These are phyloP conservation scores for Dendrocalamus sinicus DNA, from an alignment of 176 grass and related monocot species.

Conservation along the genomic window DNA sequence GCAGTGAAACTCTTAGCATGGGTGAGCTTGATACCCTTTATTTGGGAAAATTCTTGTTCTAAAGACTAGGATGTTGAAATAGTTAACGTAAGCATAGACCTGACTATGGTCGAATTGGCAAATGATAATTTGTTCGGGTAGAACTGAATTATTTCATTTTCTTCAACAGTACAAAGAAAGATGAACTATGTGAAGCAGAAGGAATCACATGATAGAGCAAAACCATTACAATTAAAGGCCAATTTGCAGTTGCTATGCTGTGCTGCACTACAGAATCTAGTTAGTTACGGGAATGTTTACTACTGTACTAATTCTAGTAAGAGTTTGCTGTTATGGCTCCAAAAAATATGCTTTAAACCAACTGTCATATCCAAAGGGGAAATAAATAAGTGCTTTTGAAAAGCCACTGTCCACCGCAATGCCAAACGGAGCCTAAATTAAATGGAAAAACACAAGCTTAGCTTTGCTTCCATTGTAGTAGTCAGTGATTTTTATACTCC, in stretches of 20 bases:
- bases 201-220: not conserved
- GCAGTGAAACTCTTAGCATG: not conserved
- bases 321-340: not conserved
- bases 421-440: not conserved
- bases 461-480: not conserved
- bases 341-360: not conserved
- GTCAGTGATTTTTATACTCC: not conserved
- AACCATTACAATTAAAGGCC: not conserved
- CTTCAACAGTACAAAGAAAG: not conserved
- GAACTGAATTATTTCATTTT: not conserved
- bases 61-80: not conserved
- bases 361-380: not conserved
- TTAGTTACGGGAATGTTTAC: not conserved
- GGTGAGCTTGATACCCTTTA: constrained; percentile 14
- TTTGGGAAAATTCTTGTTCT: constrained; percentile 19
- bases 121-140: not conserved
- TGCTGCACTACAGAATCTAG: not conserved
- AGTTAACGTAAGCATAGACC: not conserved
- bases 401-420: not conserved
- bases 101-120: not conserved
- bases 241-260: not conserved
- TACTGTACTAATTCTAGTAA: not conserved
- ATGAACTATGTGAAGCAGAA: not conserved
- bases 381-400: not conserved
- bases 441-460: not conserved